Base-by-base conservation (phyloP, 1,139 yeast genomes). In the Suhomyces yuchorum region DNA sequence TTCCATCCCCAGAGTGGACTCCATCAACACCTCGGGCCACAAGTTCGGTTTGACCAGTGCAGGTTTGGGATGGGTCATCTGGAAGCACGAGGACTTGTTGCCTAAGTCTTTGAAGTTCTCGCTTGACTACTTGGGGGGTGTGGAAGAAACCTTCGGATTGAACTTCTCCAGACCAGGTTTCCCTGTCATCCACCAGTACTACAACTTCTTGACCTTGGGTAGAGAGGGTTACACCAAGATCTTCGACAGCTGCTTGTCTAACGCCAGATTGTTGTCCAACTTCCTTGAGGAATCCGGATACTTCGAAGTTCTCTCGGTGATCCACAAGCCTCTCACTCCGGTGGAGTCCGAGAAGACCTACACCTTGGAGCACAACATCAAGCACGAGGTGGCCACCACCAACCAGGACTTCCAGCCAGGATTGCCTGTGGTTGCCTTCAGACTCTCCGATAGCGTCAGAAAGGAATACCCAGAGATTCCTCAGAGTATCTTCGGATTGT, bases 1-100 rank as follows among this genome's bases (percentile, higher is more conserved):
- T 69, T 71, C 82, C 48, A 65, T 87, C 44, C 81, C 81, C 30
- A 78, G 97, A 53, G 97, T 91, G 43, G 83, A 80, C 55, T 84
- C 92, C 28, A 90, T 91, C 68, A 91, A 89, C 71, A 82, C 96
- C n/a, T 87, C 96, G 1, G 97, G 97, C 51, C 97, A 91, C 72
- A 91, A 91, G 70, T 91, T 87, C 68, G 97, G 97, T 32, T 74
- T 91, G 45, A 86, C 92, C 33, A 82, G 95, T 28, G 96, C 93
- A 15, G 97, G 97, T 43, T 78, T 89, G 47, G 97, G 97, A 46
- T 91, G 97, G 97, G 82, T 91, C 50, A 70, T 91, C 50, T 91
- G 96, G 92, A 83, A 83, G 62, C 84, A 84, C 62, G 71, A 74
- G 35, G 61, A 73, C 42, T 77, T 77, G 59, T 75, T 91, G 54